Base-by-base conservation (phyloP, 73 alveolate genomes). In the Paramecium caudatum region DNA sequence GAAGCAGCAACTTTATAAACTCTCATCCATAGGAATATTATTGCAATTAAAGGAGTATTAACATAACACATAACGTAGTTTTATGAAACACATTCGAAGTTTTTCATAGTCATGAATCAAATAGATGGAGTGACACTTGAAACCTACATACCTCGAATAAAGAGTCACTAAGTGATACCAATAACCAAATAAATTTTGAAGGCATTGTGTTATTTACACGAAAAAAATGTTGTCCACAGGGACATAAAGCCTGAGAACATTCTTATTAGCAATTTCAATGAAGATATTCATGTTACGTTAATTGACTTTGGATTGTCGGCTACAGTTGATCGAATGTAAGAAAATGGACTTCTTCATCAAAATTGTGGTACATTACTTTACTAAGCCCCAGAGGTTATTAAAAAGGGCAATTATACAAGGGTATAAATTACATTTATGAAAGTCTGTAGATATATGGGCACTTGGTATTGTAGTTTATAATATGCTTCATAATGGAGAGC, bases 301-400 rank as follows among this genome's bases (percentile, higher is more conserved):
- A 65, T 65, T 0, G 83, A 65, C 34, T 65, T 65, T 65, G 83
- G 83, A 10, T 36, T 65, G 9, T 65, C 83, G 13, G 83, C 83
- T 9, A 27, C 80, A 27, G 33, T 33, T 8, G 39, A 33, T 65
- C 27, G 83, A 30, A 33, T 65, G 27, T 30, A 65, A 5, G 80
- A 55, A 6, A 33, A 33, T 36, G 83, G 83, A 10, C 39, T 65
- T 15, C 16, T 65, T 46, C 17, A 84, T 70, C 93, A 83, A 62
- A 91, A 93, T 48, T 93, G 96, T 69, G 96, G 96, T 0, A 93
- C 96, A 43, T 84, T 82, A 46, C 43, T 93, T 47, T 93, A 90
- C 61, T 61, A 86, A 94, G 94, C 96, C 0, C 96, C 96, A 21
- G 96, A 93, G 46, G 93, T 91, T 61, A 93, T 93, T 1, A 91